phyloP scores from a whole-genome alignment of 108 stramenopile species.

The Licmophora abbreviata region DNA sequence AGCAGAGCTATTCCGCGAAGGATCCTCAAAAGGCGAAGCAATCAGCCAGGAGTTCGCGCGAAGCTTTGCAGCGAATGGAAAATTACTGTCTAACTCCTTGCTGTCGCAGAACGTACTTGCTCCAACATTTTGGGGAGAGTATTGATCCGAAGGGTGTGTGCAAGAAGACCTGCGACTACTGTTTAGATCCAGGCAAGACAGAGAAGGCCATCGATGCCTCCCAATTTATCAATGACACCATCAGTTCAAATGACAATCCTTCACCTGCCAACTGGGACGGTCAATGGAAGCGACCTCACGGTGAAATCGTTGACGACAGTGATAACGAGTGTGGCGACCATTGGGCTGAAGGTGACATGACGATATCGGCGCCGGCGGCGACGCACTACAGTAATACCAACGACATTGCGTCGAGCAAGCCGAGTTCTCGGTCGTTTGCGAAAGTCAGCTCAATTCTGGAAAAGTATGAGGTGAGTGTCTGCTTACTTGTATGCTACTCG shows the following conservation, averaged over 20 bases:
- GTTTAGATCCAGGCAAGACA: constrained; percentile 43
- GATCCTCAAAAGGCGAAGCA: constrained; percentile 11
- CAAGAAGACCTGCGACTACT: constrained; percentile 69
- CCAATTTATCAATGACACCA: constrained; percentile 10
- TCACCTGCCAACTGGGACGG: constrained; percentile 15
- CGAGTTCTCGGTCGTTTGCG: too few relatives aligned
- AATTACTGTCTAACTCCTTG: constrained; percentile 53
- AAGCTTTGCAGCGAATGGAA: constrained; percentile 58
- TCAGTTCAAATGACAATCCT: constrained; percentile 2
- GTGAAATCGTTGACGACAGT: constrained; percentile 6
- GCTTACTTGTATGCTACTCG: too few relatives aligned
- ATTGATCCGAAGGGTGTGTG: constrained; percentile 44
- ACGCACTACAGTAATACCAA: too few relatives aligned
- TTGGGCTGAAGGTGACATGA: too few relatives aligned
- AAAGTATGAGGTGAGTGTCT: too few relatives aligned
- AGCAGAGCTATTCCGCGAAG: constrained; percentile 14
- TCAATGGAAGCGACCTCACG: constrained; percentile 36
- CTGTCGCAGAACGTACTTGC: constrained; percentile 62
- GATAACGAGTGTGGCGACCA: constrained; percentile 21
- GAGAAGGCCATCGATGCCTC: constrained; percentile 27
- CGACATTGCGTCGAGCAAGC: too few relatives aligned
- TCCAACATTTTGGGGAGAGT: constrained; percentile 70
- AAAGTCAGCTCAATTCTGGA: too few relatives aligned
- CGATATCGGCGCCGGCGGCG: too few relatives aligned
- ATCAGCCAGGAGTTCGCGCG: constrained; percentile 28